phyloP scores from a whole-genome alignment of 1,139 yeast species.

The Yamadazyma jaroonii region DNA sequence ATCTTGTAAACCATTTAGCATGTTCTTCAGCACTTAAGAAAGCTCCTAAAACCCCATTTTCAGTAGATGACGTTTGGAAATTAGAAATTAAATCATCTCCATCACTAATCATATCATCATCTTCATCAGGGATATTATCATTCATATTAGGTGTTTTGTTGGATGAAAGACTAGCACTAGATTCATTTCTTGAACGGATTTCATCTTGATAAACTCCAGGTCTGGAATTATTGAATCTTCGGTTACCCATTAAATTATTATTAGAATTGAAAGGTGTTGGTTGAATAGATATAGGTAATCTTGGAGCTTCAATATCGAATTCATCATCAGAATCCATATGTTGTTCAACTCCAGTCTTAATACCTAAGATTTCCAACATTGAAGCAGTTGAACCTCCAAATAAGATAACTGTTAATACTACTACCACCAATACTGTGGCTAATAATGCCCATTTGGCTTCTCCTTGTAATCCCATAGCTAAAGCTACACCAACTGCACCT shows the following conservation, averaged over 20 bases:
- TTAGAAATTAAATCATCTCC: constrained; percentile 32
- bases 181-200: constrained; percentile 26
- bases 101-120: constrained; percentile 31
- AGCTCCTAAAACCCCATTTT: constrained; percentile 37
- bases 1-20: constrained; percentile 87
- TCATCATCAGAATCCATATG: constrained; percentile 81
- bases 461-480: constrained; percentile 97
- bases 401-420: constrained; percentile 89
- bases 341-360: constrained; percentile 86
- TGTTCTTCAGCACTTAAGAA: constrained; percentile 66
- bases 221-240: constrained; percentile 23
- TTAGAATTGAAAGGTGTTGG: constrained; percentile 16
- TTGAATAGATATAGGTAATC: constrained; percentile 27
- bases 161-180: constrained; percentile 22
- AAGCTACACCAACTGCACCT: constrained; percentile 99
- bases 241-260: constrained; percentile 25
- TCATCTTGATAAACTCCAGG: constrained; percentile 15
- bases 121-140: constrained; percentile 19
- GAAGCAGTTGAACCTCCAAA: constrained; percentile 99
- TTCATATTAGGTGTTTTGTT: constrained; percentile 5
- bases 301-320: constrained; percentile 55
- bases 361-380: constrained; percentile 92
- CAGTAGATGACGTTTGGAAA: background rate
- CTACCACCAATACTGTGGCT: constrained; percentile 95
- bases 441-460: constrained; percentile 84